Evolutionary conservation across 441 rosid genomes (phyloP).

Genomic region (Manihot esculenta): DNA sequence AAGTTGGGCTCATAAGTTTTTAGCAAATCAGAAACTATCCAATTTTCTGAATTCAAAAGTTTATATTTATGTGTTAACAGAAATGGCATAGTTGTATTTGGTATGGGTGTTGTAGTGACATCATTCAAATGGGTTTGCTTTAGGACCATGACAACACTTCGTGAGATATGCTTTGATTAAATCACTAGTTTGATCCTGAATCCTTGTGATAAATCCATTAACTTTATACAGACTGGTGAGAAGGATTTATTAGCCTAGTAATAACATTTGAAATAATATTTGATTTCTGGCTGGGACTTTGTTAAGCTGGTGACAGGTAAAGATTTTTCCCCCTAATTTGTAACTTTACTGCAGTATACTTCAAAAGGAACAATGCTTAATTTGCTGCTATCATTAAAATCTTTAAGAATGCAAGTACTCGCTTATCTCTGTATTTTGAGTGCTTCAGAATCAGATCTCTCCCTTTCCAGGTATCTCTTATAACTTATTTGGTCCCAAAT

Average conservation of each 20-base stretch:
- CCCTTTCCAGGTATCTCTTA: not conserved
- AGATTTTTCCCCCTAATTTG: not conserved
- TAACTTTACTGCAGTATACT: not conserved
- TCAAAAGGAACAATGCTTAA: not conserved
- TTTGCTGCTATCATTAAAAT: not conserved
- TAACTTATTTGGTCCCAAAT: not conserved
- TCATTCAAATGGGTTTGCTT: slow-evolving; percentile 5
- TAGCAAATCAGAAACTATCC: no score
- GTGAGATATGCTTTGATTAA: not conserved
- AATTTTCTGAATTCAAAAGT: not conserved
- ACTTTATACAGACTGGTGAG: not conserved
- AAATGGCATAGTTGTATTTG: not conserved
- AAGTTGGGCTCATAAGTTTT: not conserved
- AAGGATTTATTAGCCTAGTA: not conserved
- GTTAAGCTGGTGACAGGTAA: not conserved
- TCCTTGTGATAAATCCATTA: not conserved
- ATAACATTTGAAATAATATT: not conserved
- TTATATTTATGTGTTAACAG: not conserved
- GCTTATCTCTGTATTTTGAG: no score
- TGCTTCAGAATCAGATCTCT: not conserved
- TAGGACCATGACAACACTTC: not conserved
- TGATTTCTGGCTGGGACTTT: not conserved
- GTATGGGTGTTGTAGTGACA: not conserved
- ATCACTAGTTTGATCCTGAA: not conserved
- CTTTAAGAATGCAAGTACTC: no score